Evolutionary conservation across 441 rosid species (phyloP).

Genomic region (Raphanus hybrid): DNA sequence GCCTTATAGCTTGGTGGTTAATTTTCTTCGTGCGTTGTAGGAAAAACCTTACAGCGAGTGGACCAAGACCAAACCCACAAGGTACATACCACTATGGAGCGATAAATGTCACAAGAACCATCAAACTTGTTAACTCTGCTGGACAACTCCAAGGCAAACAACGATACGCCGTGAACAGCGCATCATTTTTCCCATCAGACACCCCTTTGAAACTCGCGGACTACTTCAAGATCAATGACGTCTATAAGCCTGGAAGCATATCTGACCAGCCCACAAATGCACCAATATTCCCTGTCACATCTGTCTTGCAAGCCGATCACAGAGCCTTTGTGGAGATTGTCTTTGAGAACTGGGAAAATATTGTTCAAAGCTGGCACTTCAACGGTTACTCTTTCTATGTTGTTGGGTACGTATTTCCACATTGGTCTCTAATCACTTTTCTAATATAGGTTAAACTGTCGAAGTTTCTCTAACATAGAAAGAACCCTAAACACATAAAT

Average conservation of each 20-base stretch:
- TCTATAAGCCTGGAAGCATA: slow-evolving; percentile 63
- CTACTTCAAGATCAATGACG: slow-evolving; percentile 67
- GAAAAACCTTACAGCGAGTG: slow-evolving; percentile 86
- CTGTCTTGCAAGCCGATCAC: slow-evolving; percentile 64
- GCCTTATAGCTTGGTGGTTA: not conserved
- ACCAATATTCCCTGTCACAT: slow-evolving; percentile 60
- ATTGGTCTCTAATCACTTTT: not conserved
- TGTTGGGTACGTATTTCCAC: slow-evolving; percentile 64
- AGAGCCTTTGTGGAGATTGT: slow-evolving; percentile 73
- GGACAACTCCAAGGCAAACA: slow-evolving; percentile 75
- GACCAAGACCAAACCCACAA: slow-evolving; percentile 92
- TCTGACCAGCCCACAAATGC: slow-evolving; percentile 59
- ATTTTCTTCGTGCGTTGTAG: slow-evolving; percentile 43
- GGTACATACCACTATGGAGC: slow-evolving; percentile 90
- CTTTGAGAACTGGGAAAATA: slow-evolving; percentile 63
- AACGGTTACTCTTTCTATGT: slow-evolving; percentile 77
- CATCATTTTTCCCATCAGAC: slow-evolving; percentile 62
- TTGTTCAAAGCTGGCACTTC: slow-evolving; percentile 74
- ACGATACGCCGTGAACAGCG: slow-evolving; percentile 74
- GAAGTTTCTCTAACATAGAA: no score
- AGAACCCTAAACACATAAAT: no score
- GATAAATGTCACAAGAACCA: slow-evolving; percentile 68
- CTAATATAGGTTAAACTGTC: not conserved
- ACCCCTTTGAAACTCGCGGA: slow-evolving; percentile 86
- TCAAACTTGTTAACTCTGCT: slow-evolving; percentile 62